These are phyloP conservation scores for Trametes versicolor DNA, from an alignment of 1,284 basidiomycete species.

Conservation along the genomic window DNA sequence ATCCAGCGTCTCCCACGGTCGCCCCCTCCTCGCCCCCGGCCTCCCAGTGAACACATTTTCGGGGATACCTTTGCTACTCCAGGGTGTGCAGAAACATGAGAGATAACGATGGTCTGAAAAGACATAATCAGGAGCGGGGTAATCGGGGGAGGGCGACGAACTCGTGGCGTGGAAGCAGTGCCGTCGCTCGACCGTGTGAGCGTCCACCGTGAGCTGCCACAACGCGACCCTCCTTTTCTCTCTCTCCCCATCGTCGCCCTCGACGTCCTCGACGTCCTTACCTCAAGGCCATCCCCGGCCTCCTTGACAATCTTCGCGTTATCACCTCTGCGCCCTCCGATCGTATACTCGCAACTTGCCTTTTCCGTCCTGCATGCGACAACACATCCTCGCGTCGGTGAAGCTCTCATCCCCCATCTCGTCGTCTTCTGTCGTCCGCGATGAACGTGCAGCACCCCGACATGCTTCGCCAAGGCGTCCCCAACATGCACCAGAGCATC, in stretches of 20 bases:
- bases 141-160: constrained; percentile 32
- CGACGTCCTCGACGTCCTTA: constrained; percentile 33
- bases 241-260: constrained; percentile 37
- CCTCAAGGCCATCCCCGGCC: neutral
- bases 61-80: neutral
- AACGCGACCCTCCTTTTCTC: constrained; percentile 29
- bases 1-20: no score
- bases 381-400: constrained; percentile 28
- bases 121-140: constrained; percentile 21
- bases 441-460: constrained; percentile 50
- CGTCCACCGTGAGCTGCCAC: constrained; percentile 31
- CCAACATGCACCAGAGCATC: constrained; percentile 51
- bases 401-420: constrained; percentile 23
- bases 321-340: constrained; percentile 19
- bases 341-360: constrained; percentile 28
- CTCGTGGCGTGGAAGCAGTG: constrained; percentile 41
- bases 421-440: constrained; percentile 15
- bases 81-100: neutral
- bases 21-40: no score
- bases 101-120: neutral
- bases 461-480: constrained; percentile 56
- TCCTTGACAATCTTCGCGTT: neutral
- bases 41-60: no score
- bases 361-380: constrained; percentile 38
- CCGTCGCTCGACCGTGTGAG: constrained; percentile 36